Percentiles rank a stretch among this genome's conserved stretches.
These are phyloP conservation scores for Cenchrus purpureus DNA, from an alignment of 176 grass and related monocot genomes.

Conservation along the genomic window DNA sequence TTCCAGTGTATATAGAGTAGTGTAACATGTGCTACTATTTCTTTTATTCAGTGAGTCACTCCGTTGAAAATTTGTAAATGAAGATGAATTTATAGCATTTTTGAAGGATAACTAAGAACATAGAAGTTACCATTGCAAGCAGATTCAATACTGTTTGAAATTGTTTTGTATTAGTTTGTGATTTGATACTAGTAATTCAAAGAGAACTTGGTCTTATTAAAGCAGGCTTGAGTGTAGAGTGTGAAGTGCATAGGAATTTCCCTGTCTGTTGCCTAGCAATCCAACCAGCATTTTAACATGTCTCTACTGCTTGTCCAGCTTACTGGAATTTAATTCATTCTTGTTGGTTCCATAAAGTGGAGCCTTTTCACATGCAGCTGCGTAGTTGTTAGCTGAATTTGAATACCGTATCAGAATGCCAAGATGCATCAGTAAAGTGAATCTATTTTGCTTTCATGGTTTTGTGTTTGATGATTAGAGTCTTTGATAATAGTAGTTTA, in stretches of 20 bases:
- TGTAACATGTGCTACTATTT: not conserved
- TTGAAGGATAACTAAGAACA: not conserved
- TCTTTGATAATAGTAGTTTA: not conserved
- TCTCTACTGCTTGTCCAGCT: not conserved
- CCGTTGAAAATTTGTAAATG: not conserved
- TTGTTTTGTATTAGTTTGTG: not conserved
- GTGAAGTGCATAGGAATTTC: not conserved
- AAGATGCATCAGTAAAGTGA: conserved; percentile 6
- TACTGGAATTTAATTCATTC: not conserved
- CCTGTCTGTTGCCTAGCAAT: conserved; percentile 1
- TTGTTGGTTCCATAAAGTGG: not conserved
- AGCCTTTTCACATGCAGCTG: not conserved
- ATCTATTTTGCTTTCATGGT: not conserved
- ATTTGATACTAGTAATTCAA: not conserved
- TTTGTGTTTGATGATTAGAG: not conserved
- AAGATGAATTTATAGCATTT: conserved; percentile 1
- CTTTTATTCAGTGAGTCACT: conserved; percentile 7
- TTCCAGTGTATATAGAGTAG: not conserved
- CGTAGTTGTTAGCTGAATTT: not conserved
- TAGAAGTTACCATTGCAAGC: conserved; percentile 7
- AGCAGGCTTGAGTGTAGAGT: not conserved
- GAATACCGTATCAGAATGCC: conserved; percentile 3
- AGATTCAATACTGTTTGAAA: not conserved
- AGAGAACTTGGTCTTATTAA: not conserved
- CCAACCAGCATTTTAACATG: not conserved